phyloP scores from a whole-genome alignment of 495 filamentous ascomycete species.

The Penicillium ucsense region DNA sequence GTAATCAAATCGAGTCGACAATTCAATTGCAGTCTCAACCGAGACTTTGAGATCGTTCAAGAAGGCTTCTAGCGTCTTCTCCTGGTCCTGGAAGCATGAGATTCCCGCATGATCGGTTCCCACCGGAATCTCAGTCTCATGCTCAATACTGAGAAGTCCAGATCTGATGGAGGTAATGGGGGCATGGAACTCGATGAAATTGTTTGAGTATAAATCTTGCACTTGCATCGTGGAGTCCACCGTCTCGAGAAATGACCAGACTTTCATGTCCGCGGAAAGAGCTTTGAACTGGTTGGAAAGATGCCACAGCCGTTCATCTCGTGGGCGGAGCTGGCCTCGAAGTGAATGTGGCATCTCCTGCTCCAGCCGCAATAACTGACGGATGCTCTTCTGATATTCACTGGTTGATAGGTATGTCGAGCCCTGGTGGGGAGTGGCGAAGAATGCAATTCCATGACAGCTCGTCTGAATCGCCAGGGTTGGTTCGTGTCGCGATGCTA shows the following conservation, averaged over 20 bases:
- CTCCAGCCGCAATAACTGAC: slow-evolving; percentile 44
- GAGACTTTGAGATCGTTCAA: slow-evolving; percentile 38
- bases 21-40: slow-evolving; percentile 33
- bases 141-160: slow-evolving; percentile 42
- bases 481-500: slow-evolving; percentile 31
- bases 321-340: slow-evolving; percentile 39
- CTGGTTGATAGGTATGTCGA: slow-evolving; percentile 54
- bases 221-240: slow-evolving; percentile 49
- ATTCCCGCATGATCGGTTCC: slow-evolving; percentile 49
- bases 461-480: slow-evolving; percentile 38
- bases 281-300: slow-evolving; percentile 49
- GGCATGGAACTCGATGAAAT: slow-evolving; percentile 34
- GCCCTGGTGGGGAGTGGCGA: slow-evolving; percentile 53
- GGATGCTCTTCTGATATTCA: slow-evolving; percentile 45
- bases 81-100: slow-evolving; percentile 46
- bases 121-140: slow-evolving; percentile 47
- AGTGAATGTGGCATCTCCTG: slow-evolving; percentile 40
- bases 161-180: slow-evolving; percentile 56
- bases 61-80: slow-evolving; percentile 40
- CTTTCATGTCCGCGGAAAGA: slow-evolving; percentile 50
- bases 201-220: slow-evolving; percentile 20
- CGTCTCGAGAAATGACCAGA: slow-evolving; percentile 62
- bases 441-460: slow-evolving; percentile 53
- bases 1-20: slow-evolving; percentile 28
- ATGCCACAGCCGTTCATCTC: slow-evolving; percentile 34